Evolutionary conservation across 2,329 filamentous ascomycete species (phyloP), one percentile per base, ranked within the genome.

Genomic region (Fusarium fracticaudum): DNA sequence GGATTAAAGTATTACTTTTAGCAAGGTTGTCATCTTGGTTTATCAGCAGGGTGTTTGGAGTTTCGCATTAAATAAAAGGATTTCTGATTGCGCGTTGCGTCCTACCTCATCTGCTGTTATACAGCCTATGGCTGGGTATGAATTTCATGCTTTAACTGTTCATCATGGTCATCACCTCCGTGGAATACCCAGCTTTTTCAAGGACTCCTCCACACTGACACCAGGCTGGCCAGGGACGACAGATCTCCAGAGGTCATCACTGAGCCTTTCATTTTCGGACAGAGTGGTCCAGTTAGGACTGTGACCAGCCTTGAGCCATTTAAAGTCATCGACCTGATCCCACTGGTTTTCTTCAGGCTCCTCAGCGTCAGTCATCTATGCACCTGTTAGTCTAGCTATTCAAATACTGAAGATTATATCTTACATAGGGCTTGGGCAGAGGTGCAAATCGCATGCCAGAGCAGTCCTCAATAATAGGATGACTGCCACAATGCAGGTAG

Each of bases 261-360:
- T 75, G 18, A 96, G 83, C 31, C 88, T 87, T 62, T 91, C 85
- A 3, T 86, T 85, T 60, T 90, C 87, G 4, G 89, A 85, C 29
- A 98, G 77, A 6, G 94, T 83, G 40, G 86, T 89, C 94, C 96
- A 99, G 80, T 99, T 95, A 5, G 96, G 96, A 79, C 94, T 98
- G 37, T 90, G 90, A 66, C 93, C 94, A 22, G 89, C 87, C 82
- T 95, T 97, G 72, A 98, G 88, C 96, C 96, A 98, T 84, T 97
- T 97, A 87, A 99, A 99, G 81, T 99, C 96, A 81, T 98, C 94
- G 22, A 98, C 93, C 78, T 96, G 91, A 76, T 95, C 89, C 94
- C 94, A 99, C 77, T 93, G 89, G 80, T 97, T 96, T 66, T 83
- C 83, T 8, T 79, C 73, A 11, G 70, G 51, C 43, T 76, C 58